Evolutionary conservation across 305 asterid species (phyloP), one percentile per base, ranked within the genome.

Genomic region (Rubia occidens): DNA sequence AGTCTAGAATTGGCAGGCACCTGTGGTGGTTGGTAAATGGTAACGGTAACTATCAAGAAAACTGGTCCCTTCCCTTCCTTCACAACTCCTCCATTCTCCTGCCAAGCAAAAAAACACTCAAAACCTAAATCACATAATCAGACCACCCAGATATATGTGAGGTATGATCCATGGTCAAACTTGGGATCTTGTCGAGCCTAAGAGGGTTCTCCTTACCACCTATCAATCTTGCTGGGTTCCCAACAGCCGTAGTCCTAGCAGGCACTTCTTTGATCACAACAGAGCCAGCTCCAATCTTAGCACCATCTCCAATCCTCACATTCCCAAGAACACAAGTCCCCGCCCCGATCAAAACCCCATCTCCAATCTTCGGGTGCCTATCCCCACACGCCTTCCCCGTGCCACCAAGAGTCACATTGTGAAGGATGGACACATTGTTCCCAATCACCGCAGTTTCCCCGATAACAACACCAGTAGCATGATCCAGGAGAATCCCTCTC

Each of bases 371-470:
- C 0, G 97, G 96, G 72, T 91, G 97, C 43, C 97, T 71, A n/a
- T 89, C 96, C 0, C 96, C 96, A 1, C 80, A 79, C 0, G 44
- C 87, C 72, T 91, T 91, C 2, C 96, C 97, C 0, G 96, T 89
- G 1, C 97, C 97, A 10, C 96, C 97, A 49, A 91, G 73, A 0
- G 97, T 91, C 65, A 91, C 97, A 65, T 91, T 91, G 32, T 91
- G 97, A 83, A 91, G 76, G 24, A 91, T 89, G 2, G 97, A 91
- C 37, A 89, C 97, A 76, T 91, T 81, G 11, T 87, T 75, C 29
- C 96, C 97, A 55, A 91, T 87, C 37, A 91, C 96, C 0, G 96
- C 94, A 1, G 97, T 91, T 61, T 91, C 97, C 0, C 97, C 97
- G 5, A 91, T 60, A 60, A 91, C 96, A 1, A 91, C 78, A 5